Evolutionary conservation across 176 grass and related monocot genomes (phyloP), one percentile per base, ranked within the genome.

Genomic region (Juncus inflexus): DNA sequence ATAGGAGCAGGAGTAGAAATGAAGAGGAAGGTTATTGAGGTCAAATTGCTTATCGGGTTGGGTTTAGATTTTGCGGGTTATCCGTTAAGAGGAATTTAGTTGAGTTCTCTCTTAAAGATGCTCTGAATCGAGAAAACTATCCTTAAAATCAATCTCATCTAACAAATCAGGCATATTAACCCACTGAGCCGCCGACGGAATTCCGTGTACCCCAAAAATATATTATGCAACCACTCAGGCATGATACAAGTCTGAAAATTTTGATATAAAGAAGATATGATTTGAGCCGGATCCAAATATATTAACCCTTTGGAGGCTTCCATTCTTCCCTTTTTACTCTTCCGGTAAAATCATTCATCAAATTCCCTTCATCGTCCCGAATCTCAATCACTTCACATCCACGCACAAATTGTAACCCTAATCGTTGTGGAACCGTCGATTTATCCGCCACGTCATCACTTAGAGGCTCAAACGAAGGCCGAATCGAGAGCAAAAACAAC

Each of bases 301-400:
- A 87, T 69, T 89, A 73, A 35, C 94, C 94, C 74, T 97, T 97
- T 28, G 94, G 94, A 7, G 94, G 85, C 49, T 97, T 97, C 88
- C 94, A 91, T 39, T 97, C 94, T 67, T 97, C 94, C 81, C 85
- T 83, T 73, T 97, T 97, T 60, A 97, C 83, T 74, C 77, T 91
- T 65, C 94, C 88, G 52, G 94, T 97, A 70, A 91, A 97, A 73
- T 97, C 94, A 92, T 97, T 97, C 88, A 97, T 92, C 55, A 97
- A 85, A 56, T 77, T 58, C 63, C 88, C 85, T 61, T 92, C 94
- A 69, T 97, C 94, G 39, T 97, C 94, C 69, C 80, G 88, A 16
- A 91, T 89, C 71, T 91, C 88, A 72, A 86, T 89, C 50, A 97
- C 88, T 67, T 97, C 94, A 52, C 94, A 97, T 65, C 94, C 94